Evolutionary conservation across 768 basidiomycete genomes (phyloP).

Genomic region (Macrolepiota fuliginosa): DNA sequence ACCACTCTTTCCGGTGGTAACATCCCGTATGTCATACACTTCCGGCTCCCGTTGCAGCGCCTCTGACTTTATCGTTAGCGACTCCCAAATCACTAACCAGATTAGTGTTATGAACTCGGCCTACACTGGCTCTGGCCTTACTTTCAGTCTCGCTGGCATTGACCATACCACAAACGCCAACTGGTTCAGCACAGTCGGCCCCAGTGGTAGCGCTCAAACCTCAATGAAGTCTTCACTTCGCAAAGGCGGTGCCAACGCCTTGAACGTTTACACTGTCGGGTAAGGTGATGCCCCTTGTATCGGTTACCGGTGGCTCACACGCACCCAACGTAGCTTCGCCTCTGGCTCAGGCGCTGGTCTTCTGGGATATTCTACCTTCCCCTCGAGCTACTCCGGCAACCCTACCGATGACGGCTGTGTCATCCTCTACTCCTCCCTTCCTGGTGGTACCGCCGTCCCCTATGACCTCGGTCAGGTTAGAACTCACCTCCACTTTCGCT

Average conservation of each 20-base stretch:
- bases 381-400: conserved; percentile 33
- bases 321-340: conserved; percentile 27
- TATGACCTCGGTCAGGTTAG: conserved; percentile 43
- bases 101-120: conserved; percentile 41
- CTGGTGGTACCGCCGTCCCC: conserved; percentile 37
- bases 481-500: background rate
- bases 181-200: conserved; percentile 48
- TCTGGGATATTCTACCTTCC: conserved; percentile 56
- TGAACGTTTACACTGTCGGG: conserved; percentile 55
- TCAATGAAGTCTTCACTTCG: conserved; percentile 48
- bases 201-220: conserved; percentile 33
- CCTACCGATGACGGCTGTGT: conserved; percentile 50
- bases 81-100: conserved; percentile 33
- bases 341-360: conserved; percentile 39
- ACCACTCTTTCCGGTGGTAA: conserved; percentile 33
- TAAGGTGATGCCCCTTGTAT: conserved; percentile 16
- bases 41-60: background rate
- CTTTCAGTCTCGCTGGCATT: conserved; percentile 34
- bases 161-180: conserved; percentile 41
- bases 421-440: conserved; percentile 38
- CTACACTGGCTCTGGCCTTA: conserved; percentile 35
- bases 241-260: conserved; percentile 33
- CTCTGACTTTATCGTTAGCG: conserved; percentile 19
- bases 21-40: conserved; percentile 30
- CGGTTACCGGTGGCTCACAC: background rate